Base-by-base conservation (phyloP, 805 yeast genomes). In the Starmerella potacharoeniae region DNA sequence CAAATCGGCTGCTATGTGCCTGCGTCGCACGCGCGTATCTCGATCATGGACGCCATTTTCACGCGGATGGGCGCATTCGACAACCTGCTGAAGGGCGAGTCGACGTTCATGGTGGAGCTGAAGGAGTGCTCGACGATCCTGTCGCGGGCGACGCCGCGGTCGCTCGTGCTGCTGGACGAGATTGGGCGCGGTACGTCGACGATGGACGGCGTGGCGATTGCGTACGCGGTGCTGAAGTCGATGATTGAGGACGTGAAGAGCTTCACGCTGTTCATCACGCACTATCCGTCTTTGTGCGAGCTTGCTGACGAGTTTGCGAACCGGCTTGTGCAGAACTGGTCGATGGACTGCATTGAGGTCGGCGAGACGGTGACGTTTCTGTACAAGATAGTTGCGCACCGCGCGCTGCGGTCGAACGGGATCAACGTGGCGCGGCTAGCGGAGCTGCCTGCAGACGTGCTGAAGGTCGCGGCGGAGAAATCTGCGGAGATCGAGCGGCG, bases 401-500 rank as follows among this genome's bases (percentile, higher is more conserved):
- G 70, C 3, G 77, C 84, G 40, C 69, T 77, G 43, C 77, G 82
- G 53, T 85, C 90, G 54, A 88, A 83, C 67, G 97, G 96, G 0
- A 71, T 90, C 37, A 86, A 89, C 64, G 95, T 87, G 40, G 96
- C 96, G 0, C 76, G 79, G 56, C 64, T 88, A 55, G 93, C 96
- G 0, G 79, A 79, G 0, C 68, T 89, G 5, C 67, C 69, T 4
- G 49, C 43, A 13, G 29, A 49, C 1, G 58, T 69, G 3, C 47
- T 69, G 8, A 43, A 55, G 6, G 49, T 47, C 1, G 72, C 72
- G 2, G 56, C 56, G 11, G 39, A 29, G 6, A 66, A 62, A 48
- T 61, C 69, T 8, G 43, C 39, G 11, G 50, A 44, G 9, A 30
- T 28, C 3, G 45, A 51, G 22, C 8, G 14, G 17, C 31, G 37